Percentiles rank a stretch among this genome's conserved stretches.
These are phyloP conservation scores for Pyrenophora seminiperda DNA, from an alignment of 2,329 filamentous ascomycete species.

Conservation along the genomic window DNA sequence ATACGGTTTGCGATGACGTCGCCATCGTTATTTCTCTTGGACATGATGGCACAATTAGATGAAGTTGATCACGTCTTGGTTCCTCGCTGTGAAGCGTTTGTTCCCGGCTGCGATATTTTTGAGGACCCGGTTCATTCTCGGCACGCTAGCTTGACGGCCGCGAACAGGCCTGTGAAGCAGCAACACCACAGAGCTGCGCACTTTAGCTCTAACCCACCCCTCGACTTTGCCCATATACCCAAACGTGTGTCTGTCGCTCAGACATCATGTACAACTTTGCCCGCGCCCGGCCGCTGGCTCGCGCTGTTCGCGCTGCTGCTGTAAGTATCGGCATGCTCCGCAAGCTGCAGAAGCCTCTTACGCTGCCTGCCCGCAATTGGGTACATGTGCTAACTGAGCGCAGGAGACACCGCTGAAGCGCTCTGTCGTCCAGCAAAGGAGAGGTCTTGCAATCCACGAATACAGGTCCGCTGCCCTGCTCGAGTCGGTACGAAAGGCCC, in stretches of 20 bases:
- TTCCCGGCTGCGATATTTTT: constrained; percentile 38
- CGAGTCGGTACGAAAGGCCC: constrained; percentile 60
- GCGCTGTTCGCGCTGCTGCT: constrained; percentile 77
- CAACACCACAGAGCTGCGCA: constrained; percentile 21
- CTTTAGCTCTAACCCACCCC: constrained; percentile 34
- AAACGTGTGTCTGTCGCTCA: constrained; percentile 38
- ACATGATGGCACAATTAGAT: constrained; percentile 32
- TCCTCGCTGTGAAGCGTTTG: constrained; percentile 16
- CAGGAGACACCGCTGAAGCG: constrained; percentile 63
- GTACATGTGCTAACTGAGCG: constrained; percentile 29
- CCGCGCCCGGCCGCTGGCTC: constrained; percentile 74
- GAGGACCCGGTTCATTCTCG: constrained; percentile 38
- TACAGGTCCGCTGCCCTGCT: constrained; percentile 94
- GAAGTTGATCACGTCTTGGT: constrained; percentile 14
- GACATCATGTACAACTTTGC: constrained; percentile 84
- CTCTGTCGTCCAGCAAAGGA: constrained; percentile 74
- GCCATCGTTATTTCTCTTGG: constrained; percentile 49
- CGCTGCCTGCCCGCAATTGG: constrained; percentile 35
- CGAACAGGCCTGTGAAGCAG: constrained; percentile 35
- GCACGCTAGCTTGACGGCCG: constrained; percentile 40
- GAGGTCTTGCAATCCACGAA: constrained; percentile 96
- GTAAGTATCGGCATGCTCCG: constrained; percentile 56
- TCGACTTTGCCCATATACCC: constrained; percentile 19
- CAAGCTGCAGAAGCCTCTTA: constrained; percentile 38
- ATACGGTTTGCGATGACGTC: constrained; percentile 62